Base-by-base conservation (phyloP, 108 stramenopile genomes). In the Phaeodactylum tricornutum region DNA sequence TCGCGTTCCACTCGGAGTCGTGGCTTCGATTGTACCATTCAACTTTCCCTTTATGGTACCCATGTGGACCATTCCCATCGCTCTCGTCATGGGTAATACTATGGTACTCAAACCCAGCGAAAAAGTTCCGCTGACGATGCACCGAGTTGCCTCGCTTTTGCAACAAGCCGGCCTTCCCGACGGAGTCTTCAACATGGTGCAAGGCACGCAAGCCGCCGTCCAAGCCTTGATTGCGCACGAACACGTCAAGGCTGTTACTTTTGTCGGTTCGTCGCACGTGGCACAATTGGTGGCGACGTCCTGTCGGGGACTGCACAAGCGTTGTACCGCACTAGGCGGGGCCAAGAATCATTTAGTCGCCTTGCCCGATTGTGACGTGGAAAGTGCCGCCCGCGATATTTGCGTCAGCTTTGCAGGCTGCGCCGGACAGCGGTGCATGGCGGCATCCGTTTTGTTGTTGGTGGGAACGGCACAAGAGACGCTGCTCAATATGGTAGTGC, bases 311-410 rank as follows among this genome's bases (percentile, higher is more conserved):
- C 45, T 84, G 25, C 69, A 91, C 66, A 97, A 95, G 61, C 81
- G 92, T 24, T 86, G 89, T 32, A 88, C 87, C 3, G 93, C 94
- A 1, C 56, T 97, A 12, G 96, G 96, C 0, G 96, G 96, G 14
- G 96, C 96, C 19, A 94, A 97, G 81, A 97, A 97, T 69, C 96
- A 97, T 67, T 67, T 97, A 43, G 70, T 97, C 25, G 94, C 94
- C 0, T 61, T 97, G 58, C 78, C 79, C 4, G 92, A 94, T 59
- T 96, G 93, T 56, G 82, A 96, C 33, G 35, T 81, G 4, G 84
- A 81, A 21, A 57, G 74, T 7, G 78, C 96, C 2, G 69, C 96
- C 1, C 63, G 77, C 14, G 96, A 95, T 62, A 85, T 94, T 36
- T 85, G 84, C 8, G 93, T 94, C 25, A 79, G 75, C 47, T 93